Percentiles rank a stretch among this genome's conserved stretches.
Evolutionary conservation across 306 rosid species (phyloP).

Genomic region (Pyrus communis): DNA sequence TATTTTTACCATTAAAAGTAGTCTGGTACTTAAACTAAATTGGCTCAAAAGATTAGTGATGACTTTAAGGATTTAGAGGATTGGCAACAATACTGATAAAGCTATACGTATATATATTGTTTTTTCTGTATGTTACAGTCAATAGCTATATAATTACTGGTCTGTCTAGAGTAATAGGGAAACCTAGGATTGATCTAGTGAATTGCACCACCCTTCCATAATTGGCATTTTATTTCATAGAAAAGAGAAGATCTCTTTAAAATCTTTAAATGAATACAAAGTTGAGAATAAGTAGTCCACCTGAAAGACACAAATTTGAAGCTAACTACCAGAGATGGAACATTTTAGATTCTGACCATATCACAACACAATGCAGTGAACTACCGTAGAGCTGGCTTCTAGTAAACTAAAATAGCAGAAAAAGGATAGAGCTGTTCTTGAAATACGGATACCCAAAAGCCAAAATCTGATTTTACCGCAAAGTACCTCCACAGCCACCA

Average conservation of each 20-base stretch:
- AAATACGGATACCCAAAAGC: background rate
- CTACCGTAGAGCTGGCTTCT: background rate
- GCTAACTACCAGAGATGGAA: background rate
- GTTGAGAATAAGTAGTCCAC: background rate
- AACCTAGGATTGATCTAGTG: background rate
- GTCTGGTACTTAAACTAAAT: background rate
- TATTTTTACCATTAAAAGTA: background rate
- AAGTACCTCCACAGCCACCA: background rate
- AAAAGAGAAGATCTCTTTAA: background rate
- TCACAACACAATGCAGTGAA: background rate
- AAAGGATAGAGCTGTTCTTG: background rate
- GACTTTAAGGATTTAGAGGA: background rate
- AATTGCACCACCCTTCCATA: background rate
- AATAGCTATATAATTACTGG: background rate
- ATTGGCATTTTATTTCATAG: background rate
- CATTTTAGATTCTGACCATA: background rate
- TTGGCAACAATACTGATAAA: background rate
- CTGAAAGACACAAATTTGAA: background rate
- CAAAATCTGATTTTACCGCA: background rate
- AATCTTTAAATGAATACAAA: background rate
- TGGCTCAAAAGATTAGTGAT: background rate
- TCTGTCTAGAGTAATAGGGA: background rate
- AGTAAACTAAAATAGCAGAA: background rate
- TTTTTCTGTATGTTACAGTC: background rate
- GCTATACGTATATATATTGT: background rate